Evolutionary conservation across 495 filamentous ascomycete species (phyloP).

Genomic region (Neurospora hispaniola): DNA sequence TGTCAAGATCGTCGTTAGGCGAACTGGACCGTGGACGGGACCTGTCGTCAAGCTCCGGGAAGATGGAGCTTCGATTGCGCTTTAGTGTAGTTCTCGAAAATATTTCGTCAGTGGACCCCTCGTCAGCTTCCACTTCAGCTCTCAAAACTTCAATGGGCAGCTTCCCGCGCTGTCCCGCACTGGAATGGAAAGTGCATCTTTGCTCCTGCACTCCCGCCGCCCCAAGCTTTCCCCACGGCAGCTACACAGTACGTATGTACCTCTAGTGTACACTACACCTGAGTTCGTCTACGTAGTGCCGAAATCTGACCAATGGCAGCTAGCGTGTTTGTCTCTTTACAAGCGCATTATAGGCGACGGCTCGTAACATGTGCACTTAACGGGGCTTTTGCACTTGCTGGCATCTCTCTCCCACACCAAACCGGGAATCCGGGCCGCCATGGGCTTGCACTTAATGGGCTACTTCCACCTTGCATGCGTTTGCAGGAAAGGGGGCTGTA

Average conservation of each 20-base stretch:
- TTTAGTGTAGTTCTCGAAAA: background rate
- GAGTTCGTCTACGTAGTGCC: background rate
- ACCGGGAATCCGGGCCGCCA: background rate
- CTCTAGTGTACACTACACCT: background rate
- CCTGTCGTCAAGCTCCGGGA: background rate
- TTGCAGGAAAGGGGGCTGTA: background rate
- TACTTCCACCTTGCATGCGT: too few relatives aligned
- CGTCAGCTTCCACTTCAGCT: background rate
- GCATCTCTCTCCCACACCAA: background rate
- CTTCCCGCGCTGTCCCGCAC: background rate
- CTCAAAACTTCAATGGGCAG: background rate
- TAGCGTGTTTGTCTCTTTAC: too few relatives aligned
- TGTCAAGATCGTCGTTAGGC: background rate
- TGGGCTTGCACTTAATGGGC: background rate
- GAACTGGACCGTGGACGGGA: background rate
- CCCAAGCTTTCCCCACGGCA: background rate
- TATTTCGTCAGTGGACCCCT: background rate
- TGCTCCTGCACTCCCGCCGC: background rate
- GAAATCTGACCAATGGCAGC: background rate
- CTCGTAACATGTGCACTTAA: background rate
- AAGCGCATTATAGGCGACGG: background rate
- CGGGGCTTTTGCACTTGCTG: background rate
- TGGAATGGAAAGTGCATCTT: background rate
- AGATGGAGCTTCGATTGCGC: background rate
- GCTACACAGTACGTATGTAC: background rate